Base-by-base conservation (phyloP, 2,329 filamentous ascomycete species). In the Fusarium subtropicale region DNA sequence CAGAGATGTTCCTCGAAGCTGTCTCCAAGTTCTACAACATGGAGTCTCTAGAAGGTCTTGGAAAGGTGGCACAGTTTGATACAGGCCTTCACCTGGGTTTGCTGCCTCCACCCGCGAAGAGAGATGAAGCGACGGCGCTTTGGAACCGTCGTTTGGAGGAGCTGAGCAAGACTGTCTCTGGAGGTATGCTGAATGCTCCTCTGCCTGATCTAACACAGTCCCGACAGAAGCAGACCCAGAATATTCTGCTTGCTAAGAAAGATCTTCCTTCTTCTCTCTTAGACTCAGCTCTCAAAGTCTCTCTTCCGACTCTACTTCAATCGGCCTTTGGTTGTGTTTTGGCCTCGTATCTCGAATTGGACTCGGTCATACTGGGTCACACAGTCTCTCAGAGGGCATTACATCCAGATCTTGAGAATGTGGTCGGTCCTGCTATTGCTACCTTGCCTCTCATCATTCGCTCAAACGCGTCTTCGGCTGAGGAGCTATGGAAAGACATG, bases 281-380 rank as follows among this genome's bases (percentile, higher is more conserved):
- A 3, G 6, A 30, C 5, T 1, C 34, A 2, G 5, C 9, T 6
- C 3, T 30, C 0, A 0, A 12, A 7, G 57, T 55, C 3, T 7
- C 59, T 1, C n/a, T 62, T 10, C 47, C 60, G 20, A 46, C 47
- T 7, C 28, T 62, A 1, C 9, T 62, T 9, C 65, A 68, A 7
- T 68, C 65, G 1, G 45, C 65, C 2, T 68, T 68, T 3, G 65
- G 65, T 0, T 68, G 65, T 2, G 20, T 65, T 5, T 26, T 68
- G 2, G 59, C 65, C 2, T 60, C 64, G 1, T 65, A 55, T 2
- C 13, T 68, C 0, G 65, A 68, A 15, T 28, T 68, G 0, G 61
- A 60, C 2, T 39, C 59, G 0, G 22, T 68, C 16, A 34, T 60
- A 0, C 42, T 68, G 0, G 65, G 65, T 0, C 65, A 68, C 12